These are phyloP conservation scores for Barnettozyma populi DNA, from an alignment of 805 yeast species.

Conservation along the genomic window DNA sequence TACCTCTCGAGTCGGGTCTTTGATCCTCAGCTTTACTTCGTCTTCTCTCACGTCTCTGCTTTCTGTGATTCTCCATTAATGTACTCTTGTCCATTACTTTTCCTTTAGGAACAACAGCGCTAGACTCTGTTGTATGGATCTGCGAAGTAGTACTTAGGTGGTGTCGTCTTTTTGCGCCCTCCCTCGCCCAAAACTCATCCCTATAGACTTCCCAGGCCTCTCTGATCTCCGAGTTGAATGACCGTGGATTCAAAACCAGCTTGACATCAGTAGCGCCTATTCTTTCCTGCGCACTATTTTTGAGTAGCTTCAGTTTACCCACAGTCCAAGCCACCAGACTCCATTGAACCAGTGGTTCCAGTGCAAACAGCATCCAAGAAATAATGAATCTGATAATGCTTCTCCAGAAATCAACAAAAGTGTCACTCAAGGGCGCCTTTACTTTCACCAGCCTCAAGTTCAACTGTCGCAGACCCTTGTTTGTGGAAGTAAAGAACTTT, in stretches of 20 bases:
- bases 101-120: background rate
- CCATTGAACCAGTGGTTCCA: conserved; percentile 13
- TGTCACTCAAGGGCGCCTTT: conserved; percentile 33
- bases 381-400: conserved; percentile 25
- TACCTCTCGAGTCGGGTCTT: background rate
- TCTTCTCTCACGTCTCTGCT: conserved; percentile 36
- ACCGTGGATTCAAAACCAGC: conserved; percentile 72
- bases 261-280: conserved; percentile 79
- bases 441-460: conserved; percentile 74
- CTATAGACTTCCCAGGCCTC: conserved; percentile 95
- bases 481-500: conserved; percentile 72
- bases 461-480: conserved; percentile 81
- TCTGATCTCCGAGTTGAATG: conserved; percentile 74
- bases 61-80: conserved; percentile 32
- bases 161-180: conserved; percentile 58
- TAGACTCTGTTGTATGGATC: background rate
- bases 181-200: conserved; percentile 89
- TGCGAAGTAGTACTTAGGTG: no score
- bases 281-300: conserved; percentile 47
- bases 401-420: conserved; percentile 30
- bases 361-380: background rate
- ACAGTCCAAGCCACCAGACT: conserved; percentile 10
- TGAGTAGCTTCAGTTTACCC: conserved; percentile 15
- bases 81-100: conserved; percentile 24
- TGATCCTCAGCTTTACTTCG: conserved; percentile 20